phyloP scores from a whole-genome alignment of 352 stramenopile genomes.

The Phytophthora niederhauseri region DNA sequence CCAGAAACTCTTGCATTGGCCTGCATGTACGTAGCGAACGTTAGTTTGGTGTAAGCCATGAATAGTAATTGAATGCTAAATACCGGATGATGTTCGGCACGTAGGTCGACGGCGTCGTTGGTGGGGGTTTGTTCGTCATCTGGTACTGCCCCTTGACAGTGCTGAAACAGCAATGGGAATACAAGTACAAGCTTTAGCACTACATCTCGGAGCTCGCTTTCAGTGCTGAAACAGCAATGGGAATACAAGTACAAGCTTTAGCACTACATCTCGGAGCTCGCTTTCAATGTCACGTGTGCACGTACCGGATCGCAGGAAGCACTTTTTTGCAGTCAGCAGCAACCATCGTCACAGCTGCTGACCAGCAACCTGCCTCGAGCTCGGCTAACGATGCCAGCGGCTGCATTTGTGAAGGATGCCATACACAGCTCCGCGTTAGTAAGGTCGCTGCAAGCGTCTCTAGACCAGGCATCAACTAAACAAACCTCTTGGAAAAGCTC shows the following conservation, averaged over 20 bases:
- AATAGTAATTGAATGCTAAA: background rate
- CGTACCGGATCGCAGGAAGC: conserved; percentile 78
- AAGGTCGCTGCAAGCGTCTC: background rate
- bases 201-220: background rate
- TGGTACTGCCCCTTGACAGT: conserved; percentile 91
- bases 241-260: background rate
- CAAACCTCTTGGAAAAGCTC: conserved; percentile 56
- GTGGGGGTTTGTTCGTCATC: conserved; percentile 89
- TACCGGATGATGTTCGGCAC: conserved; percentile 79
- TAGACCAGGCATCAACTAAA: background rate
- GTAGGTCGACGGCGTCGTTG: conserved; percentile 73
- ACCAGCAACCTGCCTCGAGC: conserved; percentile 73
- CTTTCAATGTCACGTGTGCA: background rate
- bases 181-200: conserved; percentile 6
- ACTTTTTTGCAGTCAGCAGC: conserved; percentile 89
- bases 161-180: conserved; percentile 24
- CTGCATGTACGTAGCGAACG: conserved; percentile 29
- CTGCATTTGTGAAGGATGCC: conserved; percentile 25
- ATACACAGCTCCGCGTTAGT: background rate
- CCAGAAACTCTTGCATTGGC: conserved; percentile 74
- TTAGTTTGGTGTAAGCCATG: conserved; percentile 2
- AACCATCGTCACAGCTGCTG: conserved; percentile 57
- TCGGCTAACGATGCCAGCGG: conserved; percentile 42
- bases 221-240: too few species aligned
- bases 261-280: background rate